Base-by-base conservation (phyloP, 2,329 filamentous ascomycete genomes). In the Zymoseptoria crescenta region DNA sequence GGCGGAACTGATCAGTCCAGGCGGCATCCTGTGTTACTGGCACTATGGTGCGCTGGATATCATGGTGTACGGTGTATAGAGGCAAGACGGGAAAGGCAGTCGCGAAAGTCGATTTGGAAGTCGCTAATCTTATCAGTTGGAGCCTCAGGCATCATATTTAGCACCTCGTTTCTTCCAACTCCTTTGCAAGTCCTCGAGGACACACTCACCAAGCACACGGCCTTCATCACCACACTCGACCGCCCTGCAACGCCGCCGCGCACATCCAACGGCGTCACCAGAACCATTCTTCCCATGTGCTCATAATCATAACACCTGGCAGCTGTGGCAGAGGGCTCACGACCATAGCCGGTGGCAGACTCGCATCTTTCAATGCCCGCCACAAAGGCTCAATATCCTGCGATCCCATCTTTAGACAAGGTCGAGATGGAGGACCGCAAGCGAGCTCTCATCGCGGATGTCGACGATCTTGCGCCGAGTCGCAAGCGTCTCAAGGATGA, bases 341-440 rank as follows among this genome's bases (percentile, higher is more conserved):
- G 35, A 45, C 35, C 35, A 45, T 45, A 45, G 35, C 35, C 35
- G 35, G 35, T 45, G 35, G n/a, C 13, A 57, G 60, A 55, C 58
- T 64, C 54, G 61, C 52, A 16, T 45, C 62, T 55, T 60, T 60
- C 61, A 65, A 68, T 69, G 66, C 61, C 64, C 62, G 64, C 67
- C 64, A 65, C 64, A 56, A 65, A 64, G 61, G 58, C 67, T 53
- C 55, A 54, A 52, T 57, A 66, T 56, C 84, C 87, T 80, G 64
- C 64, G 57, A 59, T 86, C 83, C 85, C 88, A 81, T 87, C 90
- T 80, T 76, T 82, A 75, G 86, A 86, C 83, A 82, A 89, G 79
- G 81, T 86, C 81, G 96, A 94, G 84, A 99, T 97, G 93, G 94
- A 99, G 83, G 94, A 97, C 81, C 91, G 94, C 84, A 99, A 99